phyloP scores from a whole-genome alignment of 2,329 filamentous ascomycete genomes.

The Calonectria pteridis region DNA sequence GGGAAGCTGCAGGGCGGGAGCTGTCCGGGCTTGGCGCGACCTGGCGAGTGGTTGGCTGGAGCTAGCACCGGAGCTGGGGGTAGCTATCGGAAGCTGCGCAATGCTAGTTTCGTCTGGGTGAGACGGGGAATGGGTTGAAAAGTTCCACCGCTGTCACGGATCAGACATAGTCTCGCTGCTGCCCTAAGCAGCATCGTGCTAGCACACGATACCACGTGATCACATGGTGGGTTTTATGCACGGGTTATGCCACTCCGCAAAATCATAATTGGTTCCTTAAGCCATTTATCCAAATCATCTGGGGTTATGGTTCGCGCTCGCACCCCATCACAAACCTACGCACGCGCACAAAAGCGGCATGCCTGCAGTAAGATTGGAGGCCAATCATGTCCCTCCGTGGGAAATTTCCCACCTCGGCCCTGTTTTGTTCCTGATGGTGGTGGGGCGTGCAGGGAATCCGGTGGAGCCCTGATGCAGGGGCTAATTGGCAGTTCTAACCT shows the following conservation, averaged over 20 bases:
- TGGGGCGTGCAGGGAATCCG: constrained; percentile 10
- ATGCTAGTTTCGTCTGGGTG: constrained; percentile 36
- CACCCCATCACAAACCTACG: background rate
- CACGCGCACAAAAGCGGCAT: constrained; percentile 17
- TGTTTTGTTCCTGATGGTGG: constrained; percentile 24
- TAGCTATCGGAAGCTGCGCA: constrained; percentile 38
- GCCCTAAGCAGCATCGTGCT: background rate
- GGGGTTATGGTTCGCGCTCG: background rate
- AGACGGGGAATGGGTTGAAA: constrained; percentile 37
- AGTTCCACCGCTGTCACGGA: background rate
- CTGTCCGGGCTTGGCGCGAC: constrained; percentile 25
- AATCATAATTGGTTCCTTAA: background rate
- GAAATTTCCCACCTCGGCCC: constrained; percentile 17
- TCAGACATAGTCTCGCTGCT: constrained; percentile 3
- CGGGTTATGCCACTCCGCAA: background rate
- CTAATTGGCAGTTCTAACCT: constrained; percentile 30
- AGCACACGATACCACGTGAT: background rate
- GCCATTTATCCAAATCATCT: background rate
- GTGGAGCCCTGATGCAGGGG: constrained; percentile 31
- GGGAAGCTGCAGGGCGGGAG: constrained; percentile 29
- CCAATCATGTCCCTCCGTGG: constrained; percentile 17
- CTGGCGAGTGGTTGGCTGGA: constrained; percentile 37
- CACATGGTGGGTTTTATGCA: background rate
- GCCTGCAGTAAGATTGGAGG: background rate
- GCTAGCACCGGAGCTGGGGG: constrained; percentile 30